Percentiles rank a stretch among this genome's conserved stretches.
Conservation (phyloP, 78 protist genomes). For the Guillardia theta region DNA sequence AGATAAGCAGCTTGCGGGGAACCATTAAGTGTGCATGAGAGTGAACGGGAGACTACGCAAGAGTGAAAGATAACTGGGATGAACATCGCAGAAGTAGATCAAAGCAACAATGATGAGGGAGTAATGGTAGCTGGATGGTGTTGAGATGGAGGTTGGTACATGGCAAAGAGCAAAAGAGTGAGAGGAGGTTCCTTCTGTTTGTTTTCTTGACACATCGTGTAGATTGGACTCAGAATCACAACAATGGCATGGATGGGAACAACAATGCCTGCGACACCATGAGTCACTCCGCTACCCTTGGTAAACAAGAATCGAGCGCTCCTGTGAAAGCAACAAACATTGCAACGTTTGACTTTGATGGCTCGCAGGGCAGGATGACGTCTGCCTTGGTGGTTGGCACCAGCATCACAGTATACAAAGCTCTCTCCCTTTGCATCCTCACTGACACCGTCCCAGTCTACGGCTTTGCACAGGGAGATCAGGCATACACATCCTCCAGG, state of each 20-base stretch:
- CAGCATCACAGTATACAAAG: neutral
- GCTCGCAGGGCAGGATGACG: neutral
- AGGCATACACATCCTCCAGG: neutral
- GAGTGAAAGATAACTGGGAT: too few relatives aligned
- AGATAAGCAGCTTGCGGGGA: too few relatives aligned
- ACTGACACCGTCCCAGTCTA: neutral
- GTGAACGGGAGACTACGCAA: too few relatives aligned
- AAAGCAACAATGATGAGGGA: too few relatives aligned
- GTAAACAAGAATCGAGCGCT: too few relatives aligned
- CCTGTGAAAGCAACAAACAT: neutral
- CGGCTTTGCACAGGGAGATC: neutral
- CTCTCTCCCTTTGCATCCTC: neutral
- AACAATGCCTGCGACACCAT: neutral
- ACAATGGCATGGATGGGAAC: neutral
- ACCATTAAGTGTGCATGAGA: too few relatives aligned
- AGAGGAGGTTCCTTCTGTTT: too few relatives aligned
- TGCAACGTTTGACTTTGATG: neutral
- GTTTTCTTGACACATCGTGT: neutral
- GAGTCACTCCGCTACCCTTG: neutral
- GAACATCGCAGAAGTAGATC: too few relatives aligned
- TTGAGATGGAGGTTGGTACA: too few relatives aligned
- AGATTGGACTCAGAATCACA: neutral
- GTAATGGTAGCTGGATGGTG: too few relatives aligned
- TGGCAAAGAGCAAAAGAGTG: too few relatives aligned
- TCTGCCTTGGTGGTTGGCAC: neutral